Evolutionary conservation across 2,329 filamentous ascomycete genomes (phyloP), one percentile per base, ranked within the genome.

Genomic region (Hymenoscyphus infarciens): DNA sequence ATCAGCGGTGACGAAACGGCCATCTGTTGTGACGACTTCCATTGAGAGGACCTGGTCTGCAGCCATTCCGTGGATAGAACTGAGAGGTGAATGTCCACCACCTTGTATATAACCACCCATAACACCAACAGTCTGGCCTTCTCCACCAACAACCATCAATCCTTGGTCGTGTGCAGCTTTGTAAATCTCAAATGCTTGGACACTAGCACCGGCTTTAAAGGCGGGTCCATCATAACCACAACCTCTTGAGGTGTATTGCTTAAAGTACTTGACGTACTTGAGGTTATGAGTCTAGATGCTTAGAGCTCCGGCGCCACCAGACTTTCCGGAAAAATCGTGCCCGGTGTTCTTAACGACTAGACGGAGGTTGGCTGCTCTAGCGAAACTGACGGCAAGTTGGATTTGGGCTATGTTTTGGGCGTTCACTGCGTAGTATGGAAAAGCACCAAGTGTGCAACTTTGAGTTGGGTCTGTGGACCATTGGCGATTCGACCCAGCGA

Each of bases 1-100:
- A 55, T 82, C 83, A 1, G 81, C 79, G 0, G 75, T 78, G 1
- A 86, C 59, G 16, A 82, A 75, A 19, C 78, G 69, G 0, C 85
- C 84, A 13, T 71, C 68, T 0, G 81, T 80, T 0, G 81, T 82
- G 1, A 88, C 80, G 0, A 87, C 75, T 29, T 85, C 79, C 73
- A 83, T 79, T 64, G 85, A 77, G 1, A 89, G 72, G 2, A 85
- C 81, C 52, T 88, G 81, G 66, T 89, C 87, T 0, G 82, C 84
- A 3, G 76, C 86, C 19, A 89, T 74, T 0, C 87, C 87, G 62
- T 82, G 81, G 1, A 75, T 75, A 0, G 83, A 80, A 0, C 76
- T 73, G 1, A 88, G 74, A 0, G 82, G 72, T 0, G 80, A 82
- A 70, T 89, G 86, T 0, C 87, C 87, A 1, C 83, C 86, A 0